phyloP scores from a whole-genome alignment of 805 yeast genomes.

The Schwanniomyces yamadae region DNA sequence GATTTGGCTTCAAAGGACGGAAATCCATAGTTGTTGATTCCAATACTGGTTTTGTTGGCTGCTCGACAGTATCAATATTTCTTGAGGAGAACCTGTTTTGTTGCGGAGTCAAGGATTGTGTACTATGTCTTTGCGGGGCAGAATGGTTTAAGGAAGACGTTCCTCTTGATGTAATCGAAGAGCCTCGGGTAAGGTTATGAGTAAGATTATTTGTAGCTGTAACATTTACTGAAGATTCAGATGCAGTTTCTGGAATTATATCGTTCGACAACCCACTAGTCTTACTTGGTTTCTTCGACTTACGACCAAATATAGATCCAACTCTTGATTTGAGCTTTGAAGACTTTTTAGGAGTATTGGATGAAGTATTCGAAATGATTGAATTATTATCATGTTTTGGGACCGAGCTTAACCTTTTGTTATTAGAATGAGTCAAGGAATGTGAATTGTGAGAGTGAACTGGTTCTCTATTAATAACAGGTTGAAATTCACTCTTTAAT shows the following conservation, averaged over 20 bases:
- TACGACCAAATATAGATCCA: conserved; percentile 73
- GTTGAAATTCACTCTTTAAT: conserved; percentile 22
- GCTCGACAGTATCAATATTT: no score
- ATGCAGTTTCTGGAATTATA: conserved; percentile 35
- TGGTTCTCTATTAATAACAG: conserved; percentile 3
- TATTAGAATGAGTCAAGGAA: conserved; percentile 1
- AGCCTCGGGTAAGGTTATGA: no score
- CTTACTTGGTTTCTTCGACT: conserved; percentile 40
- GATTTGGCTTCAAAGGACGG: no score
- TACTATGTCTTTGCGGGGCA: no score
- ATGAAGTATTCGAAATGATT: conserved; percentile 4
- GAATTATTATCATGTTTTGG: conserved; percentile 6
- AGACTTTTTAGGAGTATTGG: conserved; percentile 18
- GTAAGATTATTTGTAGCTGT: conserved; percentile 5
- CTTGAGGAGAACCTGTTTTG: no score
- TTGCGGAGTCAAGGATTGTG: no score
- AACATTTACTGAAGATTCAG: conserved; percentile 11
- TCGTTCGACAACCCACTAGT: conserved; percentile 13
- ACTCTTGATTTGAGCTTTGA: conserved; percentile 63
- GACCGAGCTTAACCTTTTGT: not conserved
- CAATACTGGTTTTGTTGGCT: no score
- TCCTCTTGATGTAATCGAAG: conserved; percentile 12
- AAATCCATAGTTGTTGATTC: no score
- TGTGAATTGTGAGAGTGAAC: not conserved
- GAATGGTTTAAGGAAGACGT: no score